Evolutionary conservation across 2,329 filamentous ascomycete species (phyloP).

Genomic region (Colletotrichum endophyticum): DNA sequence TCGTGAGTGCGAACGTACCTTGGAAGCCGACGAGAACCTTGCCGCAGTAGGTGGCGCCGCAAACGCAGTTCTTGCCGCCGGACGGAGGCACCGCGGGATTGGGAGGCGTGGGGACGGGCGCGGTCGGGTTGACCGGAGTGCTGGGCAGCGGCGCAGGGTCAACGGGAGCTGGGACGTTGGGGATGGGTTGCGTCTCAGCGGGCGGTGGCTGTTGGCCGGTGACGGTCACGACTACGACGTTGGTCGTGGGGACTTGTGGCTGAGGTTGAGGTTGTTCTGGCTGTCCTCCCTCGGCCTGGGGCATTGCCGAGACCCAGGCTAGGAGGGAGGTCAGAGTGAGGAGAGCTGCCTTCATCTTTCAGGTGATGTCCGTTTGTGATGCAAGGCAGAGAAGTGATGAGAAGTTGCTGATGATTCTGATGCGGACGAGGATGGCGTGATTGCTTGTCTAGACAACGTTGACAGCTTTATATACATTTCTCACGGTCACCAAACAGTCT

Average conservation of each 20-base stretch:
- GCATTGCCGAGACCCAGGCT: not conserved
- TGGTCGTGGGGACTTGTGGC: not conserved
- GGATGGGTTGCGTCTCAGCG: not conserved
- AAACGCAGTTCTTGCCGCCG: constrained; percentile 40
- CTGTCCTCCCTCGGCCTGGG: not conserved
- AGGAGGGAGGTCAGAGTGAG: not conserved
- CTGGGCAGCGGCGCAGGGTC: not conserved
- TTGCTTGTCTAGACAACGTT: not conserved
- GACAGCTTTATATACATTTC: not conserved
- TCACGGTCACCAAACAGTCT: not conserved
- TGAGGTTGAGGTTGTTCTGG: not conserved
- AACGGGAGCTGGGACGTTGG: not conserved
- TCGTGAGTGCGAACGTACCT: not conserved
- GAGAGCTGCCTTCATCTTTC: constrained; percentile 1
- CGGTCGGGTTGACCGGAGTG: not conserved
- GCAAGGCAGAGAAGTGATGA: not conserved
- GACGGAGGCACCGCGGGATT: not conserved
- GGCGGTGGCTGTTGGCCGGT: not conserved
- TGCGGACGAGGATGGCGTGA: not conserved
- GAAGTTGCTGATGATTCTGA: not conserved
- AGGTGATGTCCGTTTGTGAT: not conserved
- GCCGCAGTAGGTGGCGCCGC: constrained; percentile 47
- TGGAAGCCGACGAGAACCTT: constrained; percentile 35
- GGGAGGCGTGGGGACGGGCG: not conserved
- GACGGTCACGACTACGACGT: not conserved